phyloP scores from a whole-genome alignment of 495 filamentous ascomycete genomes.

The Apodospora peruviana region DNA sequence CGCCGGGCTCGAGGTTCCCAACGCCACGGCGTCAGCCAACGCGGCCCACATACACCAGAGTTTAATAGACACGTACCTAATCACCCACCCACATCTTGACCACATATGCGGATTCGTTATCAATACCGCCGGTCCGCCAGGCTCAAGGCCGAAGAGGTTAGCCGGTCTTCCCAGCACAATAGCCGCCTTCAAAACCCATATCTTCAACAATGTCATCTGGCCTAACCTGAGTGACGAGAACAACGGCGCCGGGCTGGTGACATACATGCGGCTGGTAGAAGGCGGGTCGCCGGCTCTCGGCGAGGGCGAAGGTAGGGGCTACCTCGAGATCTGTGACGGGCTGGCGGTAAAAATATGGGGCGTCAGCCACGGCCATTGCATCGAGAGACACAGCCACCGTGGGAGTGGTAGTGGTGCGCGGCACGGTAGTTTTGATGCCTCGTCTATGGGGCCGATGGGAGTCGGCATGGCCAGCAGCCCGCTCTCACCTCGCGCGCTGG shows the following conservation, averaged over 20 bases:
- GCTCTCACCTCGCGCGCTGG: conserved; percentile 13
- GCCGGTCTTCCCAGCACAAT: conserved; percentile 83
- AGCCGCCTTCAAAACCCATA: conserved; percentile 79
- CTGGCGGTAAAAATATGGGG: conserved; percentile 70
- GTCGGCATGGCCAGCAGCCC: conserved; percentile 6
- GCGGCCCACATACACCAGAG: conserved; percentile 70
- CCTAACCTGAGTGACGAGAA: conserved; percentile 96
- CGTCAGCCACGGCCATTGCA: conserved; percentile 84
- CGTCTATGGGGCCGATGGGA: conserved; percentile 7
- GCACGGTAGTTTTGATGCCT: conserved; percentile 32
- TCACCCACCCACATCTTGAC: conserved; percentile 93
- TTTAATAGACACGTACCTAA: conserved; percentile 78
- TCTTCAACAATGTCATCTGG: conserved; percentile 98
- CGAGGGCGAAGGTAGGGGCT: conserved; percentile 68
- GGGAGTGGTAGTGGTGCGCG: conserved; percentile 42
- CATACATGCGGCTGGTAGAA: conserved; percentile 80
- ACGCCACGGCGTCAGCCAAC: conserved; percentile 61
- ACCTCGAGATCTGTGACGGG: conserved; percentile 79
- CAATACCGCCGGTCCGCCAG: conserved; percentile 80
- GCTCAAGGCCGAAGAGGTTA: conserved; percentile 68
- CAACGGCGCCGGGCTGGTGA: conserved; percentile 85
- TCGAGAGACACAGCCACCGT: conserved; percentile 61
- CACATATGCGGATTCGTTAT: conserved; percentile 88
- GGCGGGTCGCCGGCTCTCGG: conserved; percentile 79
- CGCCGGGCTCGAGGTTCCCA: conserved; percentile 61